These are phyloP conservation scores for Halocafeteria seosinensis DNA, from an alignment of 108 stramenopile species.

Conservation along the genomic window DNA sequence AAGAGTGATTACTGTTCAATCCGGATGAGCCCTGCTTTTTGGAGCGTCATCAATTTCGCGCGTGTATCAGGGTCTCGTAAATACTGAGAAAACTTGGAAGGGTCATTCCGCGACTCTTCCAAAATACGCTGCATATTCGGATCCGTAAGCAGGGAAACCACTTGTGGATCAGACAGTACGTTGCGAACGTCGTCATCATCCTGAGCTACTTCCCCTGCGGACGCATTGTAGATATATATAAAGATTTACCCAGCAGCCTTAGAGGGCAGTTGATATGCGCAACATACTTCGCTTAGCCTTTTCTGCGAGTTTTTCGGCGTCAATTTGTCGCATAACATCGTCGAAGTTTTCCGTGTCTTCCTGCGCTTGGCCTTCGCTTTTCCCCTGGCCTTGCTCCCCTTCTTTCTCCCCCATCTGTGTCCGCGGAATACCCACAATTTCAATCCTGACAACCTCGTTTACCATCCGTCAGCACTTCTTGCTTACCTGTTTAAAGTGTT, in stretches of 20 bases:
- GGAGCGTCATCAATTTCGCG: background rate
- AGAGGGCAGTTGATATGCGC: too few species aligned
- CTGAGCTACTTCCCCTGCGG: background rate
- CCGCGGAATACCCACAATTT: background rate
- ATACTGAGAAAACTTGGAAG: background rate
- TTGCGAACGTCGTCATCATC: background rate
- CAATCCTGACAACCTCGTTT: background rate
- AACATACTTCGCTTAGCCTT: background rate
- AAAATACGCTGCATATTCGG: background rate
- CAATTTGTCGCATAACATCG: too few species aligned
- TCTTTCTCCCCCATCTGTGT: background rate
- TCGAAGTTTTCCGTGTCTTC: background rate
- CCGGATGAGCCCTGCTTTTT: background rate
- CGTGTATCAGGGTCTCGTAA: background rate
- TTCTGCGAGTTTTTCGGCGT: background rate
- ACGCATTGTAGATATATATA: too few species aligned
- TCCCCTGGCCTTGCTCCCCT: background rate
- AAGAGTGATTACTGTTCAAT: too few species aligned
- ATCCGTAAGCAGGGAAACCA: background rate
- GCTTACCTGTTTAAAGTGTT: too few species aligned
- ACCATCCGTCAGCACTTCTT: too few species aligned
- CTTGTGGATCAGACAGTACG: background rate
- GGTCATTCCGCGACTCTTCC: background rate
- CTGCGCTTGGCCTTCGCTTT: background rate
- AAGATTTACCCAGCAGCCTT: too few species aligned